A percentile compares a stretch with the other conserved stretches of the same genome.
Conservation (phyloP, 805 yeast species). For the Starmerella riodocensis region DNA sequence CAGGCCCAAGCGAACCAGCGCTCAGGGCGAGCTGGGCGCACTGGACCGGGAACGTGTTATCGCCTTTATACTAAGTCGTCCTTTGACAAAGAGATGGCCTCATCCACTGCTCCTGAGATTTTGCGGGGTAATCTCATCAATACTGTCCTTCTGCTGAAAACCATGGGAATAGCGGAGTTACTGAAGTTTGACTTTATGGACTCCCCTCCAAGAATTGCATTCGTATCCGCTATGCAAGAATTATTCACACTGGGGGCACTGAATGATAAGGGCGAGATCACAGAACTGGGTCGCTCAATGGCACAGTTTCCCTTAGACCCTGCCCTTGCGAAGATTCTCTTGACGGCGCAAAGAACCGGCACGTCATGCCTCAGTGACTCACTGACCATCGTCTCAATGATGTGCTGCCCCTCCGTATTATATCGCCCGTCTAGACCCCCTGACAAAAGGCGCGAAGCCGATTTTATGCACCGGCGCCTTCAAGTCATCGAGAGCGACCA, state of each 20-base stretch:
- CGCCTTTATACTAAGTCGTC: conserved; percentile 77
- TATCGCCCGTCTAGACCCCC: conserved; percentile 52
- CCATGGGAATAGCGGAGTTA: conserved; percentile 75
- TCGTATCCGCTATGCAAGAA: conserved; percentile 64
- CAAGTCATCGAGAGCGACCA: conserved; percentile 72
- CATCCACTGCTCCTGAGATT: conserved; percentile 85
- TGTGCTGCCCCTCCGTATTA: conserved; percentile 64
- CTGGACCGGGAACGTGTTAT: conserved; percentile 92
- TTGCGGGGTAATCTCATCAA: conserved; percentile 66
- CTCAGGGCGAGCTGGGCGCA: conserved; percentile 97
- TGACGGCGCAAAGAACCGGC: conserved; percentile 35
- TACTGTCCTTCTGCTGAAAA: conserved; percentile 61
- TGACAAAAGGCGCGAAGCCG: conserved; percentile 42
- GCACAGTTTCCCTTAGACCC: conserved; percentile 89
- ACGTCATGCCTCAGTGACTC: conserved; percentile 50
- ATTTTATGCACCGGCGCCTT: conserved; percentile 49
- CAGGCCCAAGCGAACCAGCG: conserved; percentile 93
- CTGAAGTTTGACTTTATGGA: conserved; percentile 82
- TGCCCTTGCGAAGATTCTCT: conserved; percentile 62
- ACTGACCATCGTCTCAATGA: conserved; percentile 65
- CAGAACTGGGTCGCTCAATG: conserved; percentile 70
- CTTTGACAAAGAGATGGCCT: conserved; percentile 60
- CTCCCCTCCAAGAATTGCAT: conserved; percentile 61
- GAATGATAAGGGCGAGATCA: conserved; percentile 66
- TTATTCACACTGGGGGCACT: conserved; percentile 81